These are phyloP conservation scores for Psilocybe azurescens DNA, from an alignment of 768 basidiomycete genomes.

Conservation along the genomic window DNA sequence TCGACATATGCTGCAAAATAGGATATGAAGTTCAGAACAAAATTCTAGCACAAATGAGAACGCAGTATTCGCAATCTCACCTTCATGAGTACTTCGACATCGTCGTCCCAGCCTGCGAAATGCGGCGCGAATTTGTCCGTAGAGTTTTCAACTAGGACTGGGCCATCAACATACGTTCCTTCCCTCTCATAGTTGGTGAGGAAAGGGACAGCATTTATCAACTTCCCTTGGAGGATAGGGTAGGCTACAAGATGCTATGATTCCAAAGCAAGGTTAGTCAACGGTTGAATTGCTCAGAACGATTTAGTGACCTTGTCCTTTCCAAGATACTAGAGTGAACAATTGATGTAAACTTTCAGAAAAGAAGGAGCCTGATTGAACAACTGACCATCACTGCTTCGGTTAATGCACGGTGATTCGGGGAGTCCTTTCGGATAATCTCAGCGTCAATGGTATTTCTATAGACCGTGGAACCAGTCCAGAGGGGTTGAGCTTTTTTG, in stretches of 20 bases:
- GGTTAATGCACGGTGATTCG: slow-evolving; percentile 30
- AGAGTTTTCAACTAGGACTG: slow-evolving; percentile 43
- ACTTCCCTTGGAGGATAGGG: slow-evolving; percentile 37
- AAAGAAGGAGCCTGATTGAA: not conserved
- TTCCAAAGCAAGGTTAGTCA: not conserved
- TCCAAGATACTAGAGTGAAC: slow-evolving; percentile 32
- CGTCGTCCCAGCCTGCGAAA: slow-evolving; percentile 50
- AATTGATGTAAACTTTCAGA: not conserved
- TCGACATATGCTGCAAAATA: slow-evolving; percentile 37
- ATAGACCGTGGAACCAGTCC: slow-evolving; percentile 47
- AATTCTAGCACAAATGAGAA: not conserved
- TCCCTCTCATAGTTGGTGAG: slow-evolving; percentile 32
- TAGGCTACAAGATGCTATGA: slow-evolving; percentile 37
- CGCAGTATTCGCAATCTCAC: slow-evolving; percentile 29
- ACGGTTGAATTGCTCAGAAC: not conserved
- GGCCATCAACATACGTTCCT: slow-evolving; percentile 32
- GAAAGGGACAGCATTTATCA: slow-evolving; percentile 37
- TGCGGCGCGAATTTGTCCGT: slow-evolving; percentile 42
- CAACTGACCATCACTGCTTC: slow-evolving; percentile 31
- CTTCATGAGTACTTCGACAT: slow-evolving; percentile 47
- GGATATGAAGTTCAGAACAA: not conserved
- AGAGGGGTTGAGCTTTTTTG: slow-evolving; percentile 34
- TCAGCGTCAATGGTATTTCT: slow-evolving; percentile 34
- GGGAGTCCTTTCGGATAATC: slow-evolving; percentile 24
- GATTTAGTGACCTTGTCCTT: slow-evolving; percentile 29